A percentile compares a stretch with the other conserved stretches of the same genome.
Evolutionary conservation across 139 green algal species (phyloP).

Genomic region (Coelastrella sp.): DNA sequence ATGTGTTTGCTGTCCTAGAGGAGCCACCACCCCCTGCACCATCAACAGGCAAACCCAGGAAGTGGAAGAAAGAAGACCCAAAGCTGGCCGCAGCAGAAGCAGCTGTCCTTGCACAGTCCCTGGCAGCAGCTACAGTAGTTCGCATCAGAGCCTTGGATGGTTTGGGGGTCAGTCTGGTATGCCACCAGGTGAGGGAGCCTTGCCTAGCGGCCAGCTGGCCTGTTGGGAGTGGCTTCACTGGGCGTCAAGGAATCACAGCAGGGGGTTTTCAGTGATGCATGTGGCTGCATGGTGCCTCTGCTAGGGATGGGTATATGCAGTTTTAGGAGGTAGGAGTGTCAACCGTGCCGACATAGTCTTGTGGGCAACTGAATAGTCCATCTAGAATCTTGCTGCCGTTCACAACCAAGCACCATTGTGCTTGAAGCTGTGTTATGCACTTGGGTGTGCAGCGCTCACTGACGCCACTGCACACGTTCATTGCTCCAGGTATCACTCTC

Average conservation of each 20-base stretch:
- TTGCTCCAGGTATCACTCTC: conserved; percentile 30
- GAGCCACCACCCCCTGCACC: conserved; percentile 19
- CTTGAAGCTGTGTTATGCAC: too few relatives aligned
- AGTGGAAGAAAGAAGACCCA: conserved; percentile 30
- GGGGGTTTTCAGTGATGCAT: too few relatives aligned
- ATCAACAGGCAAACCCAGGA: neutral
- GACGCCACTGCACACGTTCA: neutral
- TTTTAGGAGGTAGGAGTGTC: too few relatives aligned
- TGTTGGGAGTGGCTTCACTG: too few relatives aligned
- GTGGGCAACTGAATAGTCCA: too few relatives aligned
- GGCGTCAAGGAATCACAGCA: too few relatives aligned
- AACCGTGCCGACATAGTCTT: too few relatives aligned
- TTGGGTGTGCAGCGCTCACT: neutral
- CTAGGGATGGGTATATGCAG: too few relatives aligned
- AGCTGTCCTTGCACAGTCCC: conserved; percentile 25
- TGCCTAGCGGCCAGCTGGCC: too few relatives aligned
- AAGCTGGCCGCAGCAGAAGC: conserved; percentile 43
- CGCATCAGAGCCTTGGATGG: conserved; percentile 45
- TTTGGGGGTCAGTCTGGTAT: conserved; percentile 13
- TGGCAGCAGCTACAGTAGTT: conserved; percentile 33
- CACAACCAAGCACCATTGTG: too few relatives aligned
- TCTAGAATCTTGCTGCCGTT: too few relatives aligned
- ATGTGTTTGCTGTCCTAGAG: conserved; percentile 50
- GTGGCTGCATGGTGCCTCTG: too few relatives aligned
- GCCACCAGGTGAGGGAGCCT: conserved; percentile 31